phyloP scores from a whole-genome alignment of 768 basidiomycete genomes.

The Epithele typhae region DNA sequence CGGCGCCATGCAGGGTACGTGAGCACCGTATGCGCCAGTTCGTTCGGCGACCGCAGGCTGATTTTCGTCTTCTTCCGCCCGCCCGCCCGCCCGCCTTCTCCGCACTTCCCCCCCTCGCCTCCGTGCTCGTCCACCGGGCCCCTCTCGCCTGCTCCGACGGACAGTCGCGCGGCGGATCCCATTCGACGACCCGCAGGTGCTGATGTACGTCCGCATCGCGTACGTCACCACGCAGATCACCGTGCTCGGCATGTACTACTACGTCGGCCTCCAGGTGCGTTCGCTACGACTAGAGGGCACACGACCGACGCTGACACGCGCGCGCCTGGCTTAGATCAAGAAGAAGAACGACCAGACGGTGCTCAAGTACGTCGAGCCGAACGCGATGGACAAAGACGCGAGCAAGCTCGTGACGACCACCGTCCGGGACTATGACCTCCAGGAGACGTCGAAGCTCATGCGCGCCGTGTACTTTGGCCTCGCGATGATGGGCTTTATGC shows the following conservation, averaged over 20 bases:
- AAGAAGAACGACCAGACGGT: slow-evolving; percentile 94
- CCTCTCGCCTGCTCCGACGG: background rate
- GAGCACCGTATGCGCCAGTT: too few relatives aligned
- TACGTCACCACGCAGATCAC: slow-evolving; percentile 75
- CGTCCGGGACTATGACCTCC: slow-evolving; percentile 88
- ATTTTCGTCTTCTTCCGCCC: slow-evolving; percentile 8
- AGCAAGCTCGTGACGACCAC: slow-evolving; percentile 87
- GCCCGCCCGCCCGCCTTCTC: background rate
- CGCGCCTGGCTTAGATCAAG: slow-evolving; percentile 60
- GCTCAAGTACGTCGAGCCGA: slow-evolving; percentile 90
- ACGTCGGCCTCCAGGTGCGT: slow-evolving; percentile 65
- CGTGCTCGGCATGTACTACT: slow-evolving; percentile 77
- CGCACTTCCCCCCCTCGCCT: background rate
- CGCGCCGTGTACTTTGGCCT: slow-evolving; percentile 33
- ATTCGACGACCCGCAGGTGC: slow-evolving; percentile 81
- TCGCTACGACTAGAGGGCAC: background rate
- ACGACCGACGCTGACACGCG: slow-evolving; percentile 1
- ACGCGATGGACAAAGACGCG: slow-evolving; percentile 66
- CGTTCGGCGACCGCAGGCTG: too few relatives aligned
- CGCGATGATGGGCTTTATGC: slow-evolving; percentile 63
- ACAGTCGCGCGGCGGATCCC: slow-evolving; percentile 88
- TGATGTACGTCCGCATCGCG: slow-evolving; percentile 78
- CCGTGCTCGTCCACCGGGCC: background rate
- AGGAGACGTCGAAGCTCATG: slow-evolving; percentile 79
- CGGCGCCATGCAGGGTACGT: slow-evolving; percentile 84